Evolutionary conservation across 2,329 filamentous ascomycete species (phyloP).

Genomic region (Aquanectria penicillioides): DNA sequence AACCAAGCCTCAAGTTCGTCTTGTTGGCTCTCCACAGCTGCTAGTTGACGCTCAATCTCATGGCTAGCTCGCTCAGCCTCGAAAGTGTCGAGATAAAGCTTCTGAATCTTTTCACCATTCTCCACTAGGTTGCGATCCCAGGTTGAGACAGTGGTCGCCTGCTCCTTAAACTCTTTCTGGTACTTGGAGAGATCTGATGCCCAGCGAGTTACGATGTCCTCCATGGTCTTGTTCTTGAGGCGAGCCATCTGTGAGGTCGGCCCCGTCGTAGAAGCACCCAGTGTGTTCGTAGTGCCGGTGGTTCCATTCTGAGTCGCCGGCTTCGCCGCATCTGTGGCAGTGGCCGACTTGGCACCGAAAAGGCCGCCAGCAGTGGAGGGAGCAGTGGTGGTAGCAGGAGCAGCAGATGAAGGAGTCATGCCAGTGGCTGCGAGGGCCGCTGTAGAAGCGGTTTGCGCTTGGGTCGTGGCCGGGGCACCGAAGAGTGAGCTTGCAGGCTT

Average conservation of each 20-base stretch:
- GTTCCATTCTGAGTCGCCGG: conserved; percentile 42
- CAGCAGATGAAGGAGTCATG: conserved; percentile 36
- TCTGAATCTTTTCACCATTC: conserved; percentile 94
- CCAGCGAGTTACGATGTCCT: conserved; percentile 98
- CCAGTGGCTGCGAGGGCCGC: conserved; percentile 26
- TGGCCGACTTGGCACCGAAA: conserved; percentile 48
- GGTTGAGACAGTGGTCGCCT: conserved; percentile 84
- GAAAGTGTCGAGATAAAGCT: conserved; percentile 89
- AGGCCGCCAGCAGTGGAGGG: conserved; percentile 45
- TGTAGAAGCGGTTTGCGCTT: conserved; percentile 30
- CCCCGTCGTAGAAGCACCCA: conserved; percentile 81
- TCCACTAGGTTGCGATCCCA: conserved; percentile 96
- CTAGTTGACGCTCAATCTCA: conserved; percentile 92
- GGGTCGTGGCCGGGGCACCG: conserved; percentile 30
- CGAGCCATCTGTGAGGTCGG: conserved; percentile 87
- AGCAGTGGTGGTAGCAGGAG: conserved; percentile 43
- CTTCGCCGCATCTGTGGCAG: conserved; percentile 43
- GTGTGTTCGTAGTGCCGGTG: conserved; percentile 48
- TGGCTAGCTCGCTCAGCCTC: conserved; percentile 93
- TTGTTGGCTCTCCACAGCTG: conserved; percentile 90
- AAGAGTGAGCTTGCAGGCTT: conserved; percentile 42
- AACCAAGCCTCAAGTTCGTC: conserved; percentile 89
- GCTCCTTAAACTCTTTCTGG: conserved; percentile 93
- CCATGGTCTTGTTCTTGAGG: conserved; percentile 98
- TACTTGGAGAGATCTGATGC: conserved; percentile 95